These are phyloP conservation scores for Phaeotremella skinneri DNA, from an alignment of 768 basidiomycete species.

Conservation along the genomic window DNA sequence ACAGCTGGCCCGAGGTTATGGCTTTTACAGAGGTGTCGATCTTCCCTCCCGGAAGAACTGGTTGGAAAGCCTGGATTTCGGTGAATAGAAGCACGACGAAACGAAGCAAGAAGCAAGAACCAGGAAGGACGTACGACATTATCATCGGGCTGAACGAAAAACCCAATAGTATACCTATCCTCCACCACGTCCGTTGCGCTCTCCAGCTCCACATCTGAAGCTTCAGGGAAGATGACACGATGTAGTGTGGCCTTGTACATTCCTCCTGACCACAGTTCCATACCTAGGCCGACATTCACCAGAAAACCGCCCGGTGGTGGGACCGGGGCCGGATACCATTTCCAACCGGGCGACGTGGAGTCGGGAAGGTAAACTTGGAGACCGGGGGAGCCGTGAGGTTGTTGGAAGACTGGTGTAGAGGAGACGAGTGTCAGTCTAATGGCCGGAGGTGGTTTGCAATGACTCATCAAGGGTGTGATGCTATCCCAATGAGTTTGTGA, in stretches of 20 bases:
- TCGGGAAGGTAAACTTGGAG: constrained; percentile 24
- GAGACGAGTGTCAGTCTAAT: neutral
- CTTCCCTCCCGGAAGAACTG: constrained; percentile 16
- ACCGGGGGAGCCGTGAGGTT: constrained; percentile 19
- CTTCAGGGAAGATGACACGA: constrained; percentile 21
- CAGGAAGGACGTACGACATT: constrained; percentile 14
- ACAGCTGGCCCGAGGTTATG: constrained; percentile 23
- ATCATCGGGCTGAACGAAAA: constrained; percentile 28
- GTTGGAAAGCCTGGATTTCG: constrained; percentile 12
- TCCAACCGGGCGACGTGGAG: constrained; percentile 7
- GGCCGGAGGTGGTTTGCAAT: no score
- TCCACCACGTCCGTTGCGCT: neutral
- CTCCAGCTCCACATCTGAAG: constrained; percentile 4
- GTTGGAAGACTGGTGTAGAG: constrained; percentile 17
- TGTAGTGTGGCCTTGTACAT: constrained; percentile 23
- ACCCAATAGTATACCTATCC: constrained; percentile 22
- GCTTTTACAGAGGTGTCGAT: constrained; percentile 18
- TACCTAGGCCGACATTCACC: constrained; percentile 24
- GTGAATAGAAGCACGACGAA: neutral
- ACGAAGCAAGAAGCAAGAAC: neutral
- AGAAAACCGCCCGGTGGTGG: constrained; percentile 22
- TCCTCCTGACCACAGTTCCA: constrained; percentile 26
- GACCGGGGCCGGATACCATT: constrained; percentile 21
- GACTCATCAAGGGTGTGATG: no score
- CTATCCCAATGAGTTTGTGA: no score